Base-by-base conservation (phyloP, 768 basidiomycete species). In the Pleurotus sapidus region DNA sequence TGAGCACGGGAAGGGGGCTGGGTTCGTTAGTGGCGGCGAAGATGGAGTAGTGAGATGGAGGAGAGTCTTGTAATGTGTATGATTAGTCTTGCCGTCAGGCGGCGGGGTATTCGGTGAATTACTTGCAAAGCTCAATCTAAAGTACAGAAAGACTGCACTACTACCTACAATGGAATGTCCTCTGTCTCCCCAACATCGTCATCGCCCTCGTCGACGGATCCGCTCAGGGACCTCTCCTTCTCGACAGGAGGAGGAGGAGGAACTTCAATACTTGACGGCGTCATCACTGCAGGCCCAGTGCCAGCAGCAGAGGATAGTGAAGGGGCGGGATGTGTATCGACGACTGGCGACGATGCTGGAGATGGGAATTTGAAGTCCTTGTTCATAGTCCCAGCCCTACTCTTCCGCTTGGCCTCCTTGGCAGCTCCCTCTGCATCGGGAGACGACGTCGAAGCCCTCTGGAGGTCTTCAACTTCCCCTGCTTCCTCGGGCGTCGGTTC, bases 141-240 rank as follows among this genome's bases (percentile, higher is more conserved):
- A 34, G 8, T 34, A 34, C 30, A 3, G 30, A 34, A 9, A 34
- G 8, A n/a, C 63, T n/a, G n/a, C n/a, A n/a, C n/a, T n/a, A n/a
- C n/a, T n/a, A n/a, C n/a, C n/a, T 79, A 74, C 70, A 84, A 70
- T 40, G 80, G 76, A 60, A 90, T 88, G 63, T 91, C 90, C 30
- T 83, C 89, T 4, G 88, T 91, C 67, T 87, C 88, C 0, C 89
- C 91, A 46, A 91, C 80, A 27, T 91, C 91, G 53, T 89, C 89
- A 38, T 89, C 88, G 0, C 68, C 80, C 7, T 85, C 81, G 30
- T 84, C 86, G 18, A 69, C n/a, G n/a, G n/a, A n/a, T n/a, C 64
- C 17, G 72, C 65, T 53, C n/a, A n/a, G n/a, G n/a, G 73, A 67
- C 34, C 70, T 73, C 68, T 91, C 88, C 71, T 93, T 91, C 67